Conservation (phyloP, 2,329 filamentous ascomycete genomes). For the Colletotrichum orchidophilum region DNA sequence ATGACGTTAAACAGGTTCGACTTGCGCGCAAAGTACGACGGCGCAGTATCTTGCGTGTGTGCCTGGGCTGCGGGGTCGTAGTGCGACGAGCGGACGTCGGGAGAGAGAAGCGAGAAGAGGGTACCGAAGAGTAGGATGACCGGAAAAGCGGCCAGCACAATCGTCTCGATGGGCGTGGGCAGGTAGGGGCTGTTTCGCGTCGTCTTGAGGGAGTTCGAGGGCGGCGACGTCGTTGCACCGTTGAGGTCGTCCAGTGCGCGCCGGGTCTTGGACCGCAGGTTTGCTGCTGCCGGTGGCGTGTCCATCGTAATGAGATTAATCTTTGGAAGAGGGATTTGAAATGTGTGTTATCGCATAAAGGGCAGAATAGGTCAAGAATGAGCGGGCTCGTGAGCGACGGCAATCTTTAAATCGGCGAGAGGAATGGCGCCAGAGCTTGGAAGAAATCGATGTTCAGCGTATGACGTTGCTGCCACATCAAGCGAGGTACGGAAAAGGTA, state of each 20-base stretch:
- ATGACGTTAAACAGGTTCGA: slow-evolving; percentile 90
- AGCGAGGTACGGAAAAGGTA: neutral
- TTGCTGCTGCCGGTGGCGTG: slow-evolving; percentile 30
- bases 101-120: slow-evolving; percentile 81
- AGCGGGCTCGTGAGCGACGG: neutral
- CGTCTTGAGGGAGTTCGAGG: slow-evolving; percentile 29
- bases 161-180: slow-evolving; percentile 74
- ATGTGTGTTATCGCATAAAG: slow-evolving; percentile 21
- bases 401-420: slow-evolving; percentile 7
- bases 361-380: neutral
- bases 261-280: slow-evolving; percentile 32
- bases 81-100: slow-evolving; percentile 69
- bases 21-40: slow-evolving; percentile 93
- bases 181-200: slow-evolving; percentile 66
- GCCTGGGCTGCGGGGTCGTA: slow-evolving; percentile 72
- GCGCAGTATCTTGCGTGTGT: slow-evolving; percentile 67
- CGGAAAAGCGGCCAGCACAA: slow-evolving; percentile 78
- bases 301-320: slow-evolving; percentile 21
- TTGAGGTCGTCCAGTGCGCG: slow-evolving; percentile 33
- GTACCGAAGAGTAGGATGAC: slow-evolving; percentile 81
- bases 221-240: slow-evolving; percentile 19
- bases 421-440: slow-evolving; percentile 10
- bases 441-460: slow-evolving; percentile 23
- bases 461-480: slow-evolving; percentile 28
- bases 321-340: neutral